These are phyloP conservation scores for Sugiyamaella chiloensis DNA, from an alignment of 805 yeast species.

Conservation along the genomic window DNA sequence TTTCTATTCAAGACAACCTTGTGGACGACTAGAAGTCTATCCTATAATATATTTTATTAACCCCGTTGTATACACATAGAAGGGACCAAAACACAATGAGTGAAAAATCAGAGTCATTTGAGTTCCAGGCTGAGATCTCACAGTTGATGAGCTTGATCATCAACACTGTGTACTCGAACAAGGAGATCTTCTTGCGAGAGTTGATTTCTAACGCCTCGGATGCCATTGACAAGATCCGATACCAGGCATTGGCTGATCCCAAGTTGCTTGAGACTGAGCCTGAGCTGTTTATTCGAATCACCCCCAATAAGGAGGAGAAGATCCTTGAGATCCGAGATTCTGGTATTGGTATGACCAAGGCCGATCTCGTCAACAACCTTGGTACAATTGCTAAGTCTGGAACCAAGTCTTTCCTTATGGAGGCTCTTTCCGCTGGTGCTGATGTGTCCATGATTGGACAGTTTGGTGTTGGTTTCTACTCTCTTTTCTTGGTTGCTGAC, in stretches of 20 bases:
- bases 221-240: constrained; percentile 98
- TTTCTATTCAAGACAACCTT: constrained; percentile 4
- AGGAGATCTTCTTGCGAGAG: constrained; percentile 98
- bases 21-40: constrained; percentile 6
- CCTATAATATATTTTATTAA: background rate
- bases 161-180: constrained; percentile 99
- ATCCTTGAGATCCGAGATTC: constrained; percentile 97
- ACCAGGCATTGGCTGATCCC: constrained; percentile 92
- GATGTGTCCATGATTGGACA: constrained; percentile 99
- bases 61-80: constrained; percentile 6
- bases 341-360: constrained; percentile 99
- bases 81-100: constrained; percentile 24
- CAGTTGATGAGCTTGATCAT: constrained; percentile 99
- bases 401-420: constrained; percentile 95
- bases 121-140: constrained; percentile 99
- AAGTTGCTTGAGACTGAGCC: constrained; percentile 91
- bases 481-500: constrained; percentile 98
- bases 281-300: constrained; percentile 93
- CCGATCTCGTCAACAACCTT: constrained; percentile 96
- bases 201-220: constrained; percentile 98
- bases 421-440: constrained; percentile 98
- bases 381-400: constrained; percentile 99
- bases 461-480: constrained; percentile 99
- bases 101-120: constrained; percentile 46
- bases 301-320: constrained; percentile 93